phyloP scores from a whole-genome alignment of 352 stramenopile genomes.

The Phytophthora hibernalis region DNA sequence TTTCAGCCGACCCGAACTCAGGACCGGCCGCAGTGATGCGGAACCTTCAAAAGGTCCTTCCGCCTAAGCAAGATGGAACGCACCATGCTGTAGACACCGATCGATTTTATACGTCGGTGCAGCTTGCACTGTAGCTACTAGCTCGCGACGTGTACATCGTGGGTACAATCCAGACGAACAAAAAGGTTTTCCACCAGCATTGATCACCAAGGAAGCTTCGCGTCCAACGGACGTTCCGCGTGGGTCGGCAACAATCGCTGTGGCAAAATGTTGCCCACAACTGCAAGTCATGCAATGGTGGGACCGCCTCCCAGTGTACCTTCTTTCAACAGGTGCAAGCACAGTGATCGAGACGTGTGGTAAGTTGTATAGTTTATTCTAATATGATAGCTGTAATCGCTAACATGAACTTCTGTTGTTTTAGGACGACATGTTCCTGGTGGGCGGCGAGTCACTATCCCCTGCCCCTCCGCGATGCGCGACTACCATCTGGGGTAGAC shows the following conservation, averaged over 20 bases:
- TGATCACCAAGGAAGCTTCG: not conserved
- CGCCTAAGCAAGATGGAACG: not conserved
- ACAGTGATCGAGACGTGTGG: not conserved
- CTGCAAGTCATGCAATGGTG: not conserved
- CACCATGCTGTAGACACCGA: conserved; percentile 19
- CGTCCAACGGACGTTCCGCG: not conserved
- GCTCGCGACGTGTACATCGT: conserved; percentile 20
- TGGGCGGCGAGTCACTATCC: too few species aligned
- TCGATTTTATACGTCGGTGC: conserved; percentile 26
- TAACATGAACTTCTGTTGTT: too few species aligned
- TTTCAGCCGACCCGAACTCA: too few species aligned
- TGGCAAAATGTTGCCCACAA: conserved; percentile 2
- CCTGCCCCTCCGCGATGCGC: too few species aligned
- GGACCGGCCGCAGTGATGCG: not conserved
- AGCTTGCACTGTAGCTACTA: conserved; percentile 19
- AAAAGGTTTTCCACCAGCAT: conserved; percentile 1
- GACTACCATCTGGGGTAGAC: too few species aligned
- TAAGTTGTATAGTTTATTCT: not conserved
- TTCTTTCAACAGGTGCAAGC: conserved; percentile 4
- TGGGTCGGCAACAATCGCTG: too few species aligned
- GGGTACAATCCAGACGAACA: conserved; percentile 19
- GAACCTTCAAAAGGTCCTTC: conserved; percentile 13
- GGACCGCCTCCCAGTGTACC: not conserved
- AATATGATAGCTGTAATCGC: too few species aligned
- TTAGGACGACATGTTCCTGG: too few species aligned